phyloP scores from a whole-genome alignment of 352 stramenopile genomes.

The Phytophthora quininea region DNA sequence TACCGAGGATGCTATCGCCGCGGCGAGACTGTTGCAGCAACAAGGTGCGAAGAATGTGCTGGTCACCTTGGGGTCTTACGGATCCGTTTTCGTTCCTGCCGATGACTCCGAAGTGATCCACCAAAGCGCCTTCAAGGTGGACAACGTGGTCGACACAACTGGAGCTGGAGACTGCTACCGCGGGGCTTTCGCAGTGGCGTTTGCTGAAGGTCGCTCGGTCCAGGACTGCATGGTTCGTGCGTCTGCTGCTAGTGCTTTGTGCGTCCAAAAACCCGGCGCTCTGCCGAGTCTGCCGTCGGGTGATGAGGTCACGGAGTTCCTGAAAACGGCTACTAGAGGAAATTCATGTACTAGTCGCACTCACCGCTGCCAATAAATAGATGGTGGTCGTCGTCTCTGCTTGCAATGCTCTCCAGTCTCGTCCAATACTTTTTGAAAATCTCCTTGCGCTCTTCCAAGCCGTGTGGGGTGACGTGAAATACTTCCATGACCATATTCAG shows the following conservation, averaged over 20 bases:
- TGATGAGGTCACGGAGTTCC: slow-evolving; percentile 37
- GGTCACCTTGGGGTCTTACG: slow-evolving; percentile 68
- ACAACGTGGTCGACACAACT: slow-evolving; percentile 80
- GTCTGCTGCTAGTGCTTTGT: slow-evolving; percentile 66
- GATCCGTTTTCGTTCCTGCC: slow-evolving; percentile 64
- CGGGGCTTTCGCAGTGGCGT: slow-evolving; percentile 65
- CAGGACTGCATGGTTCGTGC: slow-evolving; percentile 61
- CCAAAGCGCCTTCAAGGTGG: slow-evolving; percentile 58
- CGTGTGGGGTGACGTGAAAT: slow-evolving; percentile 42
- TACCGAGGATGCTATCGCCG: slow-evolving; percentile 55
- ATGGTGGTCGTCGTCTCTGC: neutral
- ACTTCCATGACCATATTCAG: slow-evolving; percentile 45
- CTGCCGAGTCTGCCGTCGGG: slow-evolving; percentile 71
- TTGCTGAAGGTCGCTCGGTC: slow-evolving; percentile 53
- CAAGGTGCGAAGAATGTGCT: slow-evolving; percentile 63
- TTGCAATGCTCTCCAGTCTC: slow-evolving; percentile 13
- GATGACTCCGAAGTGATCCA: slow-evolving; percentile 34
- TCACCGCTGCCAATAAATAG: neutral
- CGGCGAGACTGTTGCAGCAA: slow-evolving; percentile 55
- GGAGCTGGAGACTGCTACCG: slow-evolving; percentile 84
- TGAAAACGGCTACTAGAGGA: slow-evolving; percentile 18
- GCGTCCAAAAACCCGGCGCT: slow-evolving; percentile 65
- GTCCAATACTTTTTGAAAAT: slow-evolving; percentile 31
- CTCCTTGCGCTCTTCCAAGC: slow-evolving; percentile 45
- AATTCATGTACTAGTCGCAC: neutral